Percentiles rank a stretch among this genome's conserved stretches.
These are phyloP conservation scores for Straminergon stramineum DNA, from an alignment of 225 moss, liverwort and hornwort genomes.

Conservation along the genomic window DNA sequence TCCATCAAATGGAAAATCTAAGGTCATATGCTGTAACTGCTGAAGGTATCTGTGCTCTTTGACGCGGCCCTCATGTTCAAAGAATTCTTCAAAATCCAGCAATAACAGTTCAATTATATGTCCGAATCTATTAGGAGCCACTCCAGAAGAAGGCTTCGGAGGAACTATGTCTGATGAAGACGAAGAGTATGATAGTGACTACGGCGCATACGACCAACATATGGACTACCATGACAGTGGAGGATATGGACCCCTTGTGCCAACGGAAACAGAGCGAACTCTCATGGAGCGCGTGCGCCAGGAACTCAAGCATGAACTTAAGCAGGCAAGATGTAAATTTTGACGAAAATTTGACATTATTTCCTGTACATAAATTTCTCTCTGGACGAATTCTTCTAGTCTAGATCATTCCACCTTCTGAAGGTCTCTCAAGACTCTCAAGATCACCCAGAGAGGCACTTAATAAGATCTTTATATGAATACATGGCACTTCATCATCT, in stretches of 20 bases:
- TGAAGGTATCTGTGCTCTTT: not conserved
- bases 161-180: slow-evolving; percentile 68
- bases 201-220: slow-evolving; percentile 5
- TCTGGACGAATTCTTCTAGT: not conserved
- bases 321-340: slow-evolving; percentile 23
- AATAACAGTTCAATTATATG: not conserved
- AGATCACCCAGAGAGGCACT: not conserved
- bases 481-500: not conserved
- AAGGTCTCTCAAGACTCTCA: not conserved
- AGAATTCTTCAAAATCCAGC: not conserved
- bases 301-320: slow-evolving; percentile 49
- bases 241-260: slow-evolving; percentile 40
- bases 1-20: not conserved
- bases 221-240: slow-evolving; percentile 35
- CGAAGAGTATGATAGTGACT: slow-evolving; percentile 41
- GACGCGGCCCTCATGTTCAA: not conserved
- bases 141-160: slow-evolving; percentile 25
- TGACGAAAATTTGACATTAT: not conserved
- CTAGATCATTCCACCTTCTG: not conserved
- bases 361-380: not conserved
- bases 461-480: not conserved
- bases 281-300: slow-evolving; percentile 59
- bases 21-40: not conserved
- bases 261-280: slow-evolving; percentile 50
- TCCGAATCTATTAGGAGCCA: slow-evolving; percentile 16